Conservation (phyloP, 1,284 basidiomycete species). For the Tilletia indica region DNA sequence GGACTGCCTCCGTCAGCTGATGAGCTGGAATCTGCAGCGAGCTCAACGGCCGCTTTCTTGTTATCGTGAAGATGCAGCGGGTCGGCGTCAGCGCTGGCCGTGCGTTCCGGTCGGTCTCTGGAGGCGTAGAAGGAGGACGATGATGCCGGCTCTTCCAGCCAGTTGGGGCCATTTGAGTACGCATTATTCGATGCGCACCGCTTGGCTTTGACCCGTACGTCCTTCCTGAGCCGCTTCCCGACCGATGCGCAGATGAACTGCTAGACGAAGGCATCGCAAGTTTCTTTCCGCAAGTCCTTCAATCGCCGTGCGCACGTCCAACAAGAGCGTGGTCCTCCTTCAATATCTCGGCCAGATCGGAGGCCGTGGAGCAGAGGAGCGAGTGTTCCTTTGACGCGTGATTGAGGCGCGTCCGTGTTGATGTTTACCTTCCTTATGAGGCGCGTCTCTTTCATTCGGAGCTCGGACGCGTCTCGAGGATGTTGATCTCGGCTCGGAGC, state of each 20-base stretch:
- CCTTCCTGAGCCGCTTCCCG: background rate
- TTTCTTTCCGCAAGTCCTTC: too few relatives aligned
- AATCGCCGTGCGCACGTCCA: too few relatives aligned
- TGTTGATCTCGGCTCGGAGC: background rate
- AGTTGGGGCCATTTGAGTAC: background rate
- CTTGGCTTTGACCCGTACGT: slow-evolving; percentile 9
- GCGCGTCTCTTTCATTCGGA: too few relatives aligned
- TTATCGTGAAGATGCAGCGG: background rate
- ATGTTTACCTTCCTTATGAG: too few relatives aligned
- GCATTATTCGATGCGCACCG: slow-evolving; percentile 10
- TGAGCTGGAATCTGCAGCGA: slow-evolving; percentile 11
- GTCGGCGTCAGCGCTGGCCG: background rate
- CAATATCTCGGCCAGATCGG: too few relatives aligned
- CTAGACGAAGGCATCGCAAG: too few relatives aligned
- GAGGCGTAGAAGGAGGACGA: too few relatives aligned
- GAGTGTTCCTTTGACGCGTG: too few relatives aligned
- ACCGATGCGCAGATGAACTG: background rate
- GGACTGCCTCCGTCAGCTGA: background rate
- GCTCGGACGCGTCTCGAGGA: too few relatives aligned
- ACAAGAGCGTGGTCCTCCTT: too few relatives aligned
- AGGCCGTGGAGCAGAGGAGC: too few relatives aligned
- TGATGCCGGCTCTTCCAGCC: background rate
- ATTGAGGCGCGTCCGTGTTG: too few relatives aligned
- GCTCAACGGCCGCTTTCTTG: background rate
- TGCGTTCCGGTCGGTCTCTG: background rate